A percentile compares a stretch with the other conserved stretches of the same genome.
phyloP scores from a whole-genome alignment of 495 filamentous ascomycete genomes.

The Penicillium diatomitis region DNA sequence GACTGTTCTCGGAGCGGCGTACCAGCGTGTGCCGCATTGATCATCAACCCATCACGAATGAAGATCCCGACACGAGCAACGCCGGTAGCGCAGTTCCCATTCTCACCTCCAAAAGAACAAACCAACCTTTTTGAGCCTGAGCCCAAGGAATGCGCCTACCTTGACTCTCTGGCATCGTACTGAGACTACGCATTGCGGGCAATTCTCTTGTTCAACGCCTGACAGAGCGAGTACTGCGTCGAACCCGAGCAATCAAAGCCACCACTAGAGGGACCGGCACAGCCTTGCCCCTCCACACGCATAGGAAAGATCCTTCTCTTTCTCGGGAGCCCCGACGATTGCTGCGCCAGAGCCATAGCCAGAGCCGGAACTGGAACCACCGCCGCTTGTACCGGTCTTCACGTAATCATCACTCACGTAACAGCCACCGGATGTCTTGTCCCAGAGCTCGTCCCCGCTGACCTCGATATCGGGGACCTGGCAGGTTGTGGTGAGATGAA shows the following conservation, averaged over 20 bases:
- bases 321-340: slow-evolving; percentile 9
- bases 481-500: slow-evolving; percentile 7
- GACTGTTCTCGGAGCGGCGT: slow-evolving; percentile 12
- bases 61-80: slow-evolving; percentile 12
- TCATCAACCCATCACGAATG: slow-evolving; percentile 9
- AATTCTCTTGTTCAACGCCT: slow-evolving; percentile 11
- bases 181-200: slow-evolving; percentile 10
- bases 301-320: slow-evolving; percentile 11
- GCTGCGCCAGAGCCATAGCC: slow-evolving; percentile 1
- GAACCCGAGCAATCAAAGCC: slow-evolving; percentile 14
- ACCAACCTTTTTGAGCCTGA: slow-evolving; percentile 9
- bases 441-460: slow-evolving; percentile 10
- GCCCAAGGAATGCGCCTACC: slow-evolving; percentile 9
- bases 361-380: not conserved
- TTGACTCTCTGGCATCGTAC: slow-evolving; percentile 5
- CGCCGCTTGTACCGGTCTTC: slow-evolving; percentile 7
- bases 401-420: slow-evolving; percentile 14
- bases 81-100: slow-evolving; percentile 6
- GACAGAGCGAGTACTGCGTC: slow-evolving; percentile 11
- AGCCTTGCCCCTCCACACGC: slow-evolving; percentile 11
- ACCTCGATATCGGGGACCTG: slow-evolving; percentile 5
- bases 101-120: slow-evolving; percentile 13
- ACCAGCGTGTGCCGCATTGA: slow-evolving; percentile 12
- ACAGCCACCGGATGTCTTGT: slow-evolving; percentile 12
- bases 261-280: slow-evolving; percentile 4